Conservation (phyloP, 1,284 basidiomycete species). For the Mycocalia duriaeana region DNA sequence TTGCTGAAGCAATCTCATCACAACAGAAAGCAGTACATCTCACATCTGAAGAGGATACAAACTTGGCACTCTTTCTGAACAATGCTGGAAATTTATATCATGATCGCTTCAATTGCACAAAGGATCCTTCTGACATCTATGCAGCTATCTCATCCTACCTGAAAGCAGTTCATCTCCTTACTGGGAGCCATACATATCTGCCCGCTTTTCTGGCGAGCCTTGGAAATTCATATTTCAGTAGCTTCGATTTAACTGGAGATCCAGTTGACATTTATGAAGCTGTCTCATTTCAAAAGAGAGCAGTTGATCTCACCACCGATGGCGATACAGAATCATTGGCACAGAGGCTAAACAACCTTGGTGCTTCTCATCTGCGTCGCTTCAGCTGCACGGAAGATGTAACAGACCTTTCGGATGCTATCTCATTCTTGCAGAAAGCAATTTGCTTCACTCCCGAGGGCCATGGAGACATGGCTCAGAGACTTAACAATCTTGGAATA, state of each 20-base stretch:
- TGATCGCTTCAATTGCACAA: background rate
- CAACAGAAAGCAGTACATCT: constrained; percentile 4
- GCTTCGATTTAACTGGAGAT: constrained; percentile 9
- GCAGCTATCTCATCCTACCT: constrained; percentile 7
- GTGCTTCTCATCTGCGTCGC: constrained; percentile 2
- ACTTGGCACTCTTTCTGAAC: background rate
- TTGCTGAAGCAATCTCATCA: constrained; percentile 1
- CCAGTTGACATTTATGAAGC: constrained; percentile 10
- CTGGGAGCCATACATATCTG: constrained; percentile 2
- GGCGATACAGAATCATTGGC: constrained; percentile 3
- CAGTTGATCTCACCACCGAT: constrained; percentile 7
- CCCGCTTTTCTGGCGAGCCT: constrained; percentile 6
- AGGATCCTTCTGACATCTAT: constrained; percentile 9
- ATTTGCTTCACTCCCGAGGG: constrained; percentile 9
- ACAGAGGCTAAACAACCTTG: constrained; percentile 9
- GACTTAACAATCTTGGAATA: constrained; percentile 12
- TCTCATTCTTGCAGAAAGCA: constrained; percentile 9
- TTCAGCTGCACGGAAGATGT: constrained; percentile 7
- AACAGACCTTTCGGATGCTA: constrained; percentile 11
- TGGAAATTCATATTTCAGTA: constrained; percentile 1
- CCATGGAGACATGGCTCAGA: constrained; percentile 4
- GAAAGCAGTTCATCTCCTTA: constrained; percentile 7
- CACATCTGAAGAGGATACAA: constrained; percentile 1
- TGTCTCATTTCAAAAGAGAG: constrained; percentile 9
- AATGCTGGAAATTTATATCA: background rate